Percentiles rank a stretch among this genome's conserved stretches.
These are phyloP conservation scores for Peronospora farinosa DNA, from an alignment of 352 stramenopile species.

Conservation along the genomic window DNA sequence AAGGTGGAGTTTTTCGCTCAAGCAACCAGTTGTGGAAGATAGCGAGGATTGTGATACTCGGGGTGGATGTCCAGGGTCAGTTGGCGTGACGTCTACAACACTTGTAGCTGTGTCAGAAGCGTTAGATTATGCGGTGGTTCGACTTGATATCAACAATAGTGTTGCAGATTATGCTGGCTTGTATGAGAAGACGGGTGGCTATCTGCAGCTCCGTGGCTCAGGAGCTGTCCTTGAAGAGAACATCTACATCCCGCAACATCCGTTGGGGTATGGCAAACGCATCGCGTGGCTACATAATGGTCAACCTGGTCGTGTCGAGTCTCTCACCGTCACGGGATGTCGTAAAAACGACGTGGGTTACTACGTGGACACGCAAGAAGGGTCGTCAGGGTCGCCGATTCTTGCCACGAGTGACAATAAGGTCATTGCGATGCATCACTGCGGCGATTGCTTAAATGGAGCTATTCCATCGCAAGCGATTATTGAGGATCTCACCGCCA, in stretches of 20 bases:
- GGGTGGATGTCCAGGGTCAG: conserved; percentile 39
- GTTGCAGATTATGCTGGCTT: conserved; percentile 23
- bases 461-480: conserved; percentile 47
- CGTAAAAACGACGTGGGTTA: conserved; percentile 53
- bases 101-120: conserved; percentile 54
- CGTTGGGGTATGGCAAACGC: conserved; percentile 49
- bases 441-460: conserved; percentile 65
- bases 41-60: conserved; percentile 32
- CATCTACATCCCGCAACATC: conserved; percentile 75
- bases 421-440: conserved; percentile 75
- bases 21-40: conserved; percentile 39
- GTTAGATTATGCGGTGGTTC: conserved; percentile 57
- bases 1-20: conserved; percentile 64
- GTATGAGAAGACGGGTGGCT: conserved; percentile 40
- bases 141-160: conserved; percentile 30
- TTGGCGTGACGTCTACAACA: conserved; percentile 32
- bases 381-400: conserved; percentile 61
- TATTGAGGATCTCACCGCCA: conserved; percentile 34
- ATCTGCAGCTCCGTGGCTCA: conserved; percentile 53
- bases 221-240: conserved; percentile 37
- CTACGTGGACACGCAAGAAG: conserved; percentile 70
- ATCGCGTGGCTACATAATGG: conserved; percentile 46
- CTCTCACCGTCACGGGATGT: conserved; percentile 37
- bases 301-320: conserved; percentile 28
- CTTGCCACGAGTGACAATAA: conserved; percentile 45